Base-by-base conservation (phyloP, 805 yeast genomes). In the Lachancea lanzarotensis region DNA sequence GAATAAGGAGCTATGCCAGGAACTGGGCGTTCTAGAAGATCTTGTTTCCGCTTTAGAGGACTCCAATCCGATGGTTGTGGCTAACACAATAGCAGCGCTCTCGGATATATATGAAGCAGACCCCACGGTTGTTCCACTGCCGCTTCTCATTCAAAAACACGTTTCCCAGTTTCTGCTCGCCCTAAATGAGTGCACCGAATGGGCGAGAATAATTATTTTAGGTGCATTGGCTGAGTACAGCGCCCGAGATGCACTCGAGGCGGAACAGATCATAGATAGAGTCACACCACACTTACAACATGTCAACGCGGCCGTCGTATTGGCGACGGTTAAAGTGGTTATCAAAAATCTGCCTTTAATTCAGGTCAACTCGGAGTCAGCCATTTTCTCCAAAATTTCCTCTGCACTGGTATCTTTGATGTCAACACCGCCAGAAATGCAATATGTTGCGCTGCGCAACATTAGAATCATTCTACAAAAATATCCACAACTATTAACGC, bases 221-320 rank as follows among this genome's bases (percentile, higher is more conserved):
- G 78, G 85, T 1, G 89, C 96, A 1, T 68, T 93, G 51, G 74
- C 88, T 6, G 90, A 83, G 38, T 91, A 82, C 62, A 60, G 70
- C 4, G 72, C 95, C 0, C 56, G 60, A 1, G 76, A 73, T 38
- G 61, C 69, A 2, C 69, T 74, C 13, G 96, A 90, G 60, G 89
- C 95, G 2, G 79, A 76, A 48, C 89, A 86, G 58, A 86, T 91
- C 44, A 76, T 91, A 50, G 97, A 91, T 57, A 75, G 96, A 50
- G 89, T 88, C 9, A 77, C 86, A 9, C 98, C 98, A 12, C 98
- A 93, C 67, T 76, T 91, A 57, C 98, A 91, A 69, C 98, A 91
- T 63, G 97, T 86, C 19, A 91, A 91, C 62, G 95, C 98, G 0
- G 86, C 96, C 3, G 98, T 93, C 17, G 97, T 93, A 2, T 69